Percentiles rank a stretch among this genome's conserved stretches.
Evolutionary conservation across 202 grass and related monocot species (phyloP).

Genomic region (Carex arenaria): DNA sequence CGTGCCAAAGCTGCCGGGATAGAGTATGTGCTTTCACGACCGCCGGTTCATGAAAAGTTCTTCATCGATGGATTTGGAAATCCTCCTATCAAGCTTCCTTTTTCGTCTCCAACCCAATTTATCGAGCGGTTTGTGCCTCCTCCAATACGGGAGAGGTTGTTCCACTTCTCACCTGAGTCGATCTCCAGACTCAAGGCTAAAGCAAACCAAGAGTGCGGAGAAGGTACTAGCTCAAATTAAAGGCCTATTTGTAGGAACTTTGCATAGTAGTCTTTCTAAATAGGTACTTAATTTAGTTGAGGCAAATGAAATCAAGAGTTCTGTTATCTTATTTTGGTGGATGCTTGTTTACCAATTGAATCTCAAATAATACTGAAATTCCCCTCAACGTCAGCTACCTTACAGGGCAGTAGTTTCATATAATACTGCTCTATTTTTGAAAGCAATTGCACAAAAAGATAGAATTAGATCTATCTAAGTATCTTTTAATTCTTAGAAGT

Average conservation of each 20-base stretch:
- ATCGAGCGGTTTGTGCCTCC: slow-evolving; percentile 19
- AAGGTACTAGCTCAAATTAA: background rate
- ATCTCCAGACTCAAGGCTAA: slow-evolving; percentile 47
- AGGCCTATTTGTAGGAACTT: background rate
- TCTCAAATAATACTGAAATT: no score
- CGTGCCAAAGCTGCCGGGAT: background rate
- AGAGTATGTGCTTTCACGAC: background rate
- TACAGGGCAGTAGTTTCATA: no score
- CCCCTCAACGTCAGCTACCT: no score
- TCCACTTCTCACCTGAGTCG: slow-evolving; percentile 47
- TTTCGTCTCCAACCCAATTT: slow-evolving; percentile 7
- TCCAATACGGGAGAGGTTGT: slow-evolving; percentile 39
- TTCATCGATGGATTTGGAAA: slow-evolving; percentile 24
- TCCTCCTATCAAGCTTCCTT: slow-evolving; percentile 35
- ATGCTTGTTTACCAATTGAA: background rate
- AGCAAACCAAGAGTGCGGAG: slow-evolving; percentile 32
- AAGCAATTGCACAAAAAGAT: no score
- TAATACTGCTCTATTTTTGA: no score
- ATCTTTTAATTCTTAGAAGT: background rate
- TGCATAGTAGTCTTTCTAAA: background rate
- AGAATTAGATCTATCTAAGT: background rate
- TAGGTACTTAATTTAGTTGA: background rate
- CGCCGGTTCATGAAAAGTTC: slow-evolving; percentile 40
- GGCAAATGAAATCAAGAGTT: background rate
- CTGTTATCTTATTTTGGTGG: background rate